A percentile compares a stretch with the other conserved stretches of the same genome.
phyloP scores from a whole-genome alignment of 23 red algal genomes.

The Cyanidiococcus yangmingshanensis region DNA sequence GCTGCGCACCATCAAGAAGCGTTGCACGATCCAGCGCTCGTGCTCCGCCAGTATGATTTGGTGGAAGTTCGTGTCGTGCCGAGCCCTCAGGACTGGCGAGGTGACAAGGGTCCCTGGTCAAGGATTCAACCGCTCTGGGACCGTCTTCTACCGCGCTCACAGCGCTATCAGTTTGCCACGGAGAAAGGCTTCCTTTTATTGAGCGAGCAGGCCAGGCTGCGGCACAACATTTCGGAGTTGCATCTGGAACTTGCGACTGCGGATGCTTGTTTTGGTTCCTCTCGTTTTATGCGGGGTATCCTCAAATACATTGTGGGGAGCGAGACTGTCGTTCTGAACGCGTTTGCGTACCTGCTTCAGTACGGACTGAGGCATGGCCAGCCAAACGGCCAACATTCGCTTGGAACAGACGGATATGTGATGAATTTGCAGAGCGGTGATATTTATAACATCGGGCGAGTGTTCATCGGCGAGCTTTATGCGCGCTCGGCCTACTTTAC shows the following conservation, averaged over 20 bases:
- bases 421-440: not conserved
- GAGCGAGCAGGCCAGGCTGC: slow-evolving; percentile 25
- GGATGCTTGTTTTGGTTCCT: slow-evolving; percentile 52
- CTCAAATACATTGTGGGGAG: slow-evolving; percentile 53
- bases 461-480: slow-evolving; percentile 18
- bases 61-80: slow-evolving; percentile 24
- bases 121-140: not conserved
- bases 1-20: not conserved
- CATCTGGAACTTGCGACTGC: slow-evolving; percentile 21
- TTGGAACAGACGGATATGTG: slow-evolving; percentile 1
- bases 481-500: slow-evolving; percentile 15
- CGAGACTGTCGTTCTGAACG: slow-evolving; percentile 71
- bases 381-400: not conserved
- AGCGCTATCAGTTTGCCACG: slow-evolving; percentile 46
- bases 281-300: slow-evolving; percentile 26
- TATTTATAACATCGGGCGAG: slow-evolving; percentile 10
- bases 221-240: slow-evolving; percentile 35
- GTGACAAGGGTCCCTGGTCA: not conserved
- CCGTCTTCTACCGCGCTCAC: not conserved
- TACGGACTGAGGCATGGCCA: not conserved
- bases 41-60: not conserved
- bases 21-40: not conserved
- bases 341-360: slow-evolving; percentile 48
- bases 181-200: slow-evolving; percentile 74
- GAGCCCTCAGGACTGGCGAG: not conserved